Evolutionary conservation across 108 stramenopile genomes (phyloP), one percentile per base, ranked within the genome.

Genomic region (Seminavis robusta): DNA sequence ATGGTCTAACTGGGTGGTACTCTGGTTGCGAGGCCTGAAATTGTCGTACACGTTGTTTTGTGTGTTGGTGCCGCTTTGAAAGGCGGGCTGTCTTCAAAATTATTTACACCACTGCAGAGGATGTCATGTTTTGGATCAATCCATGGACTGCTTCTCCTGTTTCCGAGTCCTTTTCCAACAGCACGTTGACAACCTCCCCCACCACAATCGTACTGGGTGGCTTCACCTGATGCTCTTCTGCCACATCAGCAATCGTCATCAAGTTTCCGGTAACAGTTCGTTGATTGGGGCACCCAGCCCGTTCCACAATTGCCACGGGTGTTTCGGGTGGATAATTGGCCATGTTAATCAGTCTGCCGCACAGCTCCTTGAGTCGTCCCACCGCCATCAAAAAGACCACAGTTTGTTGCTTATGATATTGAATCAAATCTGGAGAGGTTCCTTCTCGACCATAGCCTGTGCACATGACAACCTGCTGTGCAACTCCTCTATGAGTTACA

Each of bases 401-500:
- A 8, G 93, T 94, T 65, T 90, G 93, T 43, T 90, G 84, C 42
- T 75, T 67, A 53, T 94, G 88, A 59, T 92, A 92, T 53, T 69
- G 74, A 37, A 90, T 89, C 38, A 94, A 60, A 47, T 90, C 89
- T 2, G 93, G 93, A 15, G 82, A 86, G 1, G 85, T 80, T 29
- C 76, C 74, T 40, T 90, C 79, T 11, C 83, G 67, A 32, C 93
- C 93, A 59, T 94, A 94, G 17, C 93, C 93, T 1, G 93, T 94
- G 70, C 87, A 90, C 83, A 94, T 88, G 61, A 94, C 89, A 4
- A 90, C 84, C 69, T 98, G 97, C 58, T 97, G 94, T 31, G 96
- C 77, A 16, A 94, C 80, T 16, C 97, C 97, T 10, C 98, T 79
- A 63, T 97, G 96, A 0, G 98, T 99, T 5, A 99, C 92, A 11